Evolutionary conservation across 306 rosid genomes (phyloP).

Genomic region (Acacia melanoxylon): DNA sequence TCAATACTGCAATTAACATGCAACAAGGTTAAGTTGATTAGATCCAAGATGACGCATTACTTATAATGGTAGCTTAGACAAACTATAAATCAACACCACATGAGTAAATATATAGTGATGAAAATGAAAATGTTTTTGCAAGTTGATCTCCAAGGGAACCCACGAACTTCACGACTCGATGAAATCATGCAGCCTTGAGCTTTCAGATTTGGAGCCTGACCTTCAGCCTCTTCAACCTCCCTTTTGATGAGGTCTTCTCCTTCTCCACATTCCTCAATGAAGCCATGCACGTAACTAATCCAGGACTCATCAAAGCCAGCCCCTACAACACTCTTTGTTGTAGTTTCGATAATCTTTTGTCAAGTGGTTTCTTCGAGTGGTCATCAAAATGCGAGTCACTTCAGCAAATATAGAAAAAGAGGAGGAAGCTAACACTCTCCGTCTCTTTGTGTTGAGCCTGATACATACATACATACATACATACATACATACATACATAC

Average conservation of each 20-base stretch:
- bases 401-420: background rate
- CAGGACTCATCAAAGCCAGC: background rate
- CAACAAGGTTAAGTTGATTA: background rate
- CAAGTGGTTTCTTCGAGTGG: background rate
- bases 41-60: background rate
- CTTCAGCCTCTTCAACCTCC: background rate
- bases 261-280: background rate
- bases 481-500: too few species aligned
- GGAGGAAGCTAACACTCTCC: background rate
- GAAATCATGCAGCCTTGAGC: too few species aligned
- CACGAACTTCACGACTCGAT: background rate
- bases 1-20: background rate
- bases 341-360: background rate
- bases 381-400: background rate
- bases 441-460: background rate
- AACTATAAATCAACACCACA: background rate
- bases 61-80: background rate
- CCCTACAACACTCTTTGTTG: background rate
- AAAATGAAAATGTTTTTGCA: background rate
- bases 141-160: background rate
- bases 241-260: background rate
- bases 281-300: background rate
- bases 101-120: background rate
- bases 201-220: background rate
- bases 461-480: too few species aligned